Evolutionary conservation across 768 basidiomycete species (phyloP), one percentile per base, ranked within the genome.

Genomic region (Hypsizygus marmoreus): DNA sequence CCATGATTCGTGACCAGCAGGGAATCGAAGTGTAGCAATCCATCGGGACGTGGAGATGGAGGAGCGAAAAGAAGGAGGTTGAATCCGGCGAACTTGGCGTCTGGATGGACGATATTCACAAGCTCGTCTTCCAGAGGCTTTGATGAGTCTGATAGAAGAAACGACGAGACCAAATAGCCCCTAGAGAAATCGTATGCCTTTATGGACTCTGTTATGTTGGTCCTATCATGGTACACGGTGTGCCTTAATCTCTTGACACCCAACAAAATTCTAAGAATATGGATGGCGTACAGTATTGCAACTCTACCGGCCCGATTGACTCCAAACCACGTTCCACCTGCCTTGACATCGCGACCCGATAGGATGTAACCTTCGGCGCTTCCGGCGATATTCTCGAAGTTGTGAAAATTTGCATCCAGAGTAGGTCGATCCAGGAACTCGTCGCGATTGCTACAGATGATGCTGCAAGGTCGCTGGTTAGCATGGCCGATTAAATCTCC

Each of bases 241-340:
- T 55, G 42, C 52, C 58, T 59, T 47, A 40, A 47, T 56, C 14
- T 16, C 25, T 36, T 35, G 28, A 17, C 33, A 20, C 34, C 20
- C 49, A 54, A 32, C 28, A 30, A 31, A 28, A 46, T 38, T 11
- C 22, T 45, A 47, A 46, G 41, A 44, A 37, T 36, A 48, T 23
- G 30, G n/a, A 40, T 36, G 64, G 45, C 89, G 66, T 64, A 91
- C 90, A 91, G 59, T 40, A 92, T 61, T 10, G 86, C 88, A 43
- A 90, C 66, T 53, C 76, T 77, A 17, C 91, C 91, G 48, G 74
- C 51, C 49, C 77, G 75, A 59, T 64, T 81, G 45, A 91, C 65
- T 10, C 91, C 91, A 57, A 90, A 76, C 91, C 91, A 93, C 26
- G 89, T 87, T 33, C 91, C 91, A 30, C 88, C 88, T 2, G 82